Base-by-base conservation (phyloP, 164 flowering plant genomes). In the Kingdonia uniflora region DNA sequence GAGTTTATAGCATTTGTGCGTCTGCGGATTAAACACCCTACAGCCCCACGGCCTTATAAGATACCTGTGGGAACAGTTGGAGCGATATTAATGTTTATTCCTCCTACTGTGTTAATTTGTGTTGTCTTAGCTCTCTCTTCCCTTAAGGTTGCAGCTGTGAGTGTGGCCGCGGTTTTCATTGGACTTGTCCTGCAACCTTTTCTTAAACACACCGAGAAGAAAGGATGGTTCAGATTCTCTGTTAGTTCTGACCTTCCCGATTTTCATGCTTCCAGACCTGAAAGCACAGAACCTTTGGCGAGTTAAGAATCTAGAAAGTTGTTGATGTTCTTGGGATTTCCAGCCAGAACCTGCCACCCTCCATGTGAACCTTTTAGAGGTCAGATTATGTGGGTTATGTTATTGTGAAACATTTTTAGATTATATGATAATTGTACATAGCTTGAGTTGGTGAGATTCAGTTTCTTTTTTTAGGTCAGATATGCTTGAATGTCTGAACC, bases 1-100 rank as follows among this genome's bases (percentile, higher is more conserved):
- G 84, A 79, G 46, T 76, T 76, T 41, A 58, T 76, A 37, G 71
- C 84, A 11, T 79, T 79, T 57, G 58, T 79, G n/a, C 38, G 62
- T 24, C 54, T 76, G 17, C 72, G 79, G 61, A 68, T 71, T n/a
- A 65, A 68, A 44, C 49, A 59, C 54, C 84, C 80, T 2, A 45
- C 57, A 14, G 75, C 71, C 14, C 26, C 73, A 26, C 67, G 84
- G 26, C 84, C 84, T 40, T 79, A 64, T 56, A 78, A 78, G 64
- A 70, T 78, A 43, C 84, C 84, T 0, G 49, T 63, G 5, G 80
- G 79, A 21, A 79, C 71, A 6, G 24, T 59, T 46, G 84, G 80
- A 26, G 61, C 79, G 33, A 50, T 79, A 44, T 57, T 76, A 20
- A 54, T 79, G 59, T 79, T 80, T 51, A 52, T 74, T 21, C 75